phyloP scores from a whole-genome alignment of 305 asterid species.

The Fraxinus albicans region DNA sequence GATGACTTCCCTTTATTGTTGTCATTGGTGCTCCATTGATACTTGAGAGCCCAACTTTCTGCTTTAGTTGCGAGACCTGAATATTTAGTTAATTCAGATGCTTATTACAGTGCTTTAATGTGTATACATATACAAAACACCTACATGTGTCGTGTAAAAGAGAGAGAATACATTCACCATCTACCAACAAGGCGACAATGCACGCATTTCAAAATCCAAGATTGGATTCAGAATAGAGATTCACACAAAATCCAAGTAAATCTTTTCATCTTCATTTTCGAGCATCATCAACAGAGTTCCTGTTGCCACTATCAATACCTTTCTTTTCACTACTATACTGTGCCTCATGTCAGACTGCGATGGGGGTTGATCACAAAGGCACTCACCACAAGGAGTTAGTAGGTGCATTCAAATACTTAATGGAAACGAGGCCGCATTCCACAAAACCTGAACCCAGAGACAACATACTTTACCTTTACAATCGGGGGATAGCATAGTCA shows the following conservation, averaged over 20 bases:
- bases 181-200: not conserved
- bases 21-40: not conserved
- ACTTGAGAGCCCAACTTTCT: not conserved
- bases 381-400: not conserved
- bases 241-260: not conserved
- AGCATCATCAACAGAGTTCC: not conserved
- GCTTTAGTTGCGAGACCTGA: not conserved
- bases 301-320: not conserved
- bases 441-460: not conserved
- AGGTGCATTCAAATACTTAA: not conserved
- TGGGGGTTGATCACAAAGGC: not conserved
- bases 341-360: not conserved
- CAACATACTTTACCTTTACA: not conserved
- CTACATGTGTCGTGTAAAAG: not conserved
- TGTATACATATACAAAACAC: not conserved
- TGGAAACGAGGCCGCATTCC: not conserved
- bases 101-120: not conserved
- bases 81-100: not conserved
- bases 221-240: not conserved
- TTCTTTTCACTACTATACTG: not conserved
- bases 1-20: not conserved
- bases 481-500: not conserved
- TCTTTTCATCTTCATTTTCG: not conserved
- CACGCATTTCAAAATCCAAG: not conserved
- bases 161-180: not conserved